These are phyloP conservation scores for Sphagnum contortum DNA, from an alignment of 225 moss, liverwort and hornwort genomes.

Conservation along the genomic window DNA sequence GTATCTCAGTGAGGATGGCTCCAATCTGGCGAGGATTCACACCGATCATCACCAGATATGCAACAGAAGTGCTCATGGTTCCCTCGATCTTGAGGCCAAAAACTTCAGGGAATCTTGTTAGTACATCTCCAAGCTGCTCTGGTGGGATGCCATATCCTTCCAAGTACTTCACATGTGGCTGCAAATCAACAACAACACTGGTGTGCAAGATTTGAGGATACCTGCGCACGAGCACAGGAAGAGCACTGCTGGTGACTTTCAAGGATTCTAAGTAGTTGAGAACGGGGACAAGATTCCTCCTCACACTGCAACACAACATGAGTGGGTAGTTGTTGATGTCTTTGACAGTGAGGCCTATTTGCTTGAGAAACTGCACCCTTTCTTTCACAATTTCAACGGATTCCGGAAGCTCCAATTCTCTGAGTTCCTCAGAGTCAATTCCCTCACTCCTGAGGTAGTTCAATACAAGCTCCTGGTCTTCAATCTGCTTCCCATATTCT, in stretches of 20 bases:
- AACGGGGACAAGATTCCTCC: no score
- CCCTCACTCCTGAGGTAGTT: conserved; percentile 43
- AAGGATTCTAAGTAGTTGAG: conserved; percentile 60
- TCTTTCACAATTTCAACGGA: conserved; percentile 37
- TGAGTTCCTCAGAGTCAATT: conserved; percentile 41
- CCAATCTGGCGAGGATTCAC: no score
- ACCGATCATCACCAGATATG: conserved; percentile 20
- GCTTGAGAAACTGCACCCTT: conserved; percentile 22
- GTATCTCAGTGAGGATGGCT: conserved; percentile 25
- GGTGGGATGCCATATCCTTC: conserved; percentile 62
- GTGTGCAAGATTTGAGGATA: conserved; percentile 71
- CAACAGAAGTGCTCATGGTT: conserved; percentile 82
- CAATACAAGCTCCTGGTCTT: conserved; percentile 54
- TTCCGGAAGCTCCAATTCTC: conserved; percentile 56
- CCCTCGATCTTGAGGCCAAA: conserved; percentile 88
- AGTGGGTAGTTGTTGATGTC: conserved; percentile 81
- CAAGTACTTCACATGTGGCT: conserved; percentile 63
- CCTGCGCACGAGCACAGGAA: conserved; percentile 69
- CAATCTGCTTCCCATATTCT: conserved; percentile 50
- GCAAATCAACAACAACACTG: conserved; percentile 78
- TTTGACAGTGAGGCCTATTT: conserved; percentile 49
- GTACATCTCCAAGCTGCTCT: conserved; percentile 56
- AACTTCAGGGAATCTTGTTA: conserved; percentile 70
- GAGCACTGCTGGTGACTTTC: conserved; percentile 46
- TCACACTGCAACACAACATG: conserved; percentile 36